These are phyloP conservation scores for Phanerochaete sordida DNA, from an alignment of 768 basidiomycete species.

Conservation along the genomic window DNA sequence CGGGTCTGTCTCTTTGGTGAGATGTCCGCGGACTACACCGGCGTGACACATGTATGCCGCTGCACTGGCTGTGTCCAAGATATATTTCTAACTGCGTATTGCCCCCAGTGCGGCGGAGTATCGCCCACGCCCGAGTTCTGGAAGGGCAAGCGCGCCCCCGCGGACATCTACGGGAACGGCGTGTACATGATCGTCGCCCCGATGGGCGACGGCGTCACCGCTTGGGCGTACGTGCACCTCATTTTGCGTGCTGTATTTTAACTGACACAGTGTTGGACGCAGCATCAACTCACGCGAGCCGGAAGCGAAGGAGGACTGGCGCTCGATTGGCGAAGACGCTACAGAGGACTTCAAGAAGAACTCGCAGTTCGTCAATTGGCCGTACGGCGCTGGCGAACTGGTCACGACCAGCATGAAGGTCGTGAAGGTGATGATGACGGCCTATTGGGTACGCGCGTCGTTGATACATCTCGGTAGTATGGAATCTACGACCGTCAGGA, in stretches of 20 bases:
- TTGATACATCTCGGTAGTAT: constrained; percentile 25
- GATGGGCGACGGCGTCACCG: constrained; percentile 24
- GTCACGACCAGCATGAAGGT: constrained; percentile 21
- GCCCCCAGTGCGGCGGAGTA: neutral
- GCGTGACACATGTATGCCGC: neutral
- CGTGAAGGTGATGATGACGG: constrained; percentile 24
- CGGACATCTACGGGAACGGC: constrained; percentile 34
- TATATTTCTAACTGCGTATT: neutral
- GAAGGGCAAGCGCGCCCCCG: neutral
- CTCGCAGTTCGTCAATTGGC: constrained; percentile 21
- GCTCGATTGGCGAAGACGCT: constrained; percentile 24
- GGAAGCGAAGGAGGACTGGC: constrained; percentile 40
- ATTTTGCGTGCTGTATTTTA: neutral
- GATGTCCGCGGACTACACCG: constrained; percentile 2
- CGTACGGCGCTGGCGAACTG: constrained; percentile 23
- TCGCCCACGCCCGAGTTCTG: neutral
- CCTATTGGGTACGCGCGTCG: neutral
- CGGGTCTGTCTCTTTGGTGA: constrained; percentile 18
- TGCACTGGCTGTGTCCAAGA: neutral
- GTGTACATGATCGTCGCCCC: constrained; percentile 35
- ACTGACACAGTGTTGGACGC: neutral
- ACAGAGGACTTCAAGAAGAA: constrained; percentile 17
- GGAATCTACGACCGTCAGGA: constrained; percentile 44
- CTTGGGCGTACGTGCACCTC: neutral
- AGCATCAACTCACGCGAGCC: constrained; percentile 33